These are phyloP conservation scores for Lentinula detonsa DNA, from an alignment of 768 basidiomycete genomes.

Conservation along the genomic window DNA sequence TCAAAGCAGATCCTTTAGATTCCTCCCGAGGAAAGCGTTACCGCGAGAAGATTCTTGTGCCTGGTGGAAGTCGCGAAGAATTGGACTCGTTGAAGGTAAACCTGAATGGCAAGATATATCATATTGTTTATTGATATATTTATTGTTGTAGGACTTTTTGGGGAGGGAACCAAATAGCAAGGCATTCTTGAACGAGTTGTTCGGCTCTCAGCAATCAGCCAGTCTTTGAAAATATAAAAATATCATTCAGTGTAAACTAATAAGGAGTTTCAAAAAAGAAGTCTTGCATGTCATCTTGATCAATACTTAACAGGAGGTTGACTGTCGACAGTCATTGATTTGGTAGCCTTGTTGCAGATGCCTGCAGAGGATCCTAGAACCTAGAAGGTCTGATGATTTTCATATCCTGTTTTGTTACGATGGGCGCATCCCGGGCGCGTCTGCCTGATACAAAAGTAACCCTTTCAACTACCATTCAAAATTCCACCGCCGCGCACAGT, in stretches of 20 bases:
- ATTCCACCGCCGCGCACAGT: too few relatives aligned
- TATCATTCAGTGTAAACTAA: background rate
- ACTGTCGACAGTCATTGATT: too few relatives aligned
- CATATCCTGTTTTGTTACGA: too few relatives aligned
- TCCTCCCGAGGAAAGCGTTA: conserved; percentile 62
- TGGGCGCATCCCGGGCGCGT: too few relatives aligned
- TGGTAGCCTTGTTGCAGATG: too few relatives aligned
- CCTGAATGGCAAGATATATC: background rate
- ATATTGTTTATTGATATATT: background rate
- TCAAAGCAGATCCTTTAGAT: conserved; percentile 73
- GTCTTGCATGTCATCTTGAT: too few relatives aligned
- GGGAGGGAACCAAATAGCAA: conserved; percentile 69
- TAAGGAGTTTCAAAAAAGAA: too few relatives aligned
- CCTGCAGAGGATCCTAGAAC: too few relatives aligned
- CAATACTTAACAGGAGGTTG: too few relatives aligned
- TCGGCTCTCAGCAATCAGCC: conserved; percentile 35
- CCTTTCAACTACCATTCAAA: too few relatives aligned
- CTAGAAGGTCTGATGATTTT: too few relatives aligned
- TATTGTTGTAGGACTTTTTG: conserved; percentile 56
- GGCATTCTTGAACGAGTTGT: conserved; percentile 67
- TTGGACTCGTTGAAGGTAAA: conserved; percentile 68
- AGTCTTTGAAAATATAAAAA: conserved; percentile 19
- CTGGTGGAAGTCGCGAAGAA: conserved; percentile 78
- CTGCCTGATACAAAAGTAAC: too few relatives aligned
- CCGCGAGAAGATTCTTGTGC: conserved; percentile 66